Conservation (phyloP, 2,329 filamentous ascomycete species). For the Nothophoma quercina region DNA sequence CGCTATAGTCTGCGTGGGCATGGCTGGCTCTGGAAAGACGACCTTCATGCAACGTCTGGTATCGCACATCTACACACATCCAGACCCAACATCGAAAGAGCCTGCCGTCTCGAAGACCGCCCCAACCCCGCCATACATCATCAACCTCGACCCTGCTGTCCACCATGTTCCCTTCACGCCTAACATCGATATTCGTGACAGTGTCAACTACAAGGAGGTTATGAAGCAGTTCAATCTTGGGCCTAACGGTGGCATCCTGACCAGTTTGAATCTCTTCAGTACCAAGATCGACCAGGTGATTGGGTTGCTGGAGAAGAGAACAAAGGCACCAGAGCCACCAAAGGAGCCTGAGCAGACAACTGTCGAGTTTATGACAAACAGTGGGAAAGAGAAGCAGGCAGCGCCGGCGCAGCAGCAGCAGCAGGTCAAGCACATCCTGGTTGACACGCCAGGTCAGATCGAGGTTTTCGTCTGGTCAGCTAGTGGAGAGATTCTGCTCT, state of each 20-base stretch:
- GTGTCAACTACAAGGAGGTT: slow-evolving; percentile 98
- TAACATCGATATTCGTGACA: slow-evolving; percentile 99
- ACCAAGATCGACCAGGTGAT: slow-evolving; percentile 98
- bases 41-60: slow-evolving; percentile 99
- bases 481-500: slow-evolving; percentile 90
- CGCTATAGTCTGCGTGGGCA: slow-evolving; percentile 92
- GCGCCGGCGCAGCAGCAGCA: slow-evolving; percentile 60
- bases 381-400: slow-evolving; percentile 37
- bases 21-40: slow-evolving; percentile 99
- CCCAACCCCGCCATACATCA: slow-evolving; percentile 79
- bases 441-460: slow-evolving; percentile 97
- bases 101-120: slow-evolving; percentile 41
- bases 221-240: slow-evolving; percentile 99
- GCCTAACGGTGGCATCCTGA: slow-evolving; percentile 95
- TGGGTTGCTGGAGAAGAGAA: slow-evolving; percentile 85
- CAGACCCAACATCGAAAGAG: slow-evolving; percentile 55
- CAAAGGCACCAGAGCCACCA: slow-evolving; percentile 59
- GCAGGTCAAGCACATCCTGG: slow-evolving; percentile 78
- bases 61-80: slow-evolving; percentile 83
- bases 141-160: slow-evolving; percentile 97
- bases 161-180: slow-evolving; percentile 91
- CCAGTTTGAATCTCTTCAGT: slow-evolving; percentile 92
- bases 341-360: slow-evolving; percentile 42
- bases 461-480: slow-evolving; percentile 99
- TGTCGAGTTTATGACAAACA: slow-evolving; percentile 46